phyloP scores from a whole-genome alignment of 2,329 filamentous ascomycete species.

The Orbilia brochopaga region DNA sequence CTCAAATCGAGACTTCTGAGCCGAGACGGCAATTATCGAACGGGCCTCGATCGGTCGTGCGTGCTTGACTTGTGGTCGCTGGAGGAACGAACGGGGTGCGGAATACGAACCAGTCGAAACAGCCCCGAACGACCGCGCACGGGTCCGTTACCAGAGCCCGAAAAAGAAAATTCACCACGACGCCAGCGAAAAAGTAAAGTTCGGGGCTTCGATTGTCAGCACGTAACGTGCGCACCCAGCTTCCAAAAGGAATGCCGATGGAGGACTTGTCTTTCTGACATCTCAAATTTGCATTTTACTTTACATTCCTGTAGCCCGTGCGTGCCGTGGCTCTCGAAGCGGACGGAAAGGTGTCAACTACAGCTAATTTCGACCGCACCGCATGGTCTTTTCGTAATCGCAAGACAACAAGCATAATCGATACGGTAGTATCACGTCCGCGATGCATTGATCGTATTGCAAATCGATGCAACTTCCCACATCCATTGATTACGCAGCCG shows the following conservation, averaged over 20 bases:
- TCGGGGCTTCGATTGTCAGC: not conserved
- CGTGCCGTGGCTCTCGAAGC: not conserved
- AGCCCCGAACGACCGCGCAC: slow-evolving; percentile 8
- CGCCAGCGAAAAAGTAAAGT: not conserved
- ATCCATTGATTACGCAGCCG: too few relatives aligned
- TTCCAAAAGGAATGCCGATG: slow-evolving; percentile 4
- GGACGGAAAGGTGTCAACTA: not conserved
- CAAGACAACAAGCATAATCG: too few relatives aligned
- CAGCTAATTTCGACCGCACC: too few relatives aligned
- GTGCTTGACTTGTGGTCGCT: not conserved
- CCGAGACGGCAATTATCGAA: slow-evolving; percentile 5
- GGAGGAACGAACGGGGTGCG: slow-evolving; percentile 4
- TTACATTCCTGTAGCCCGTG: slow-evolving; percentile 7
- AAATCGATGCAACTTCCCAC: too few relatives aligned
- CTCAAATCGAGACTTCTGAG: slow-evolving; percentile 5
- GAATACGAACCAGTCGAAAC: slow-evolving; percentile 7
- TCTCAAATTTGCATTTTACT: too few relatives aligned
- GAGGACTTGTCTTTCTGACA: slow-evolving; percentile 1
- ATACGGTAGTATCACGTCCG: too few relatives aligned
- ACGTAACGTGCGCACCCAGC: slow-evolving; percentile 4
- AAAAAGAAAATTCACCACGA: slow-evolving; percentile 5
- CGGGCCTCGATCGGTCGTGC: not conserved
- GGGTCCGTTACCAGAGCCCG: not conserved
- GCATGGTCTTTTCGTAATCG: too few relatives aligned
- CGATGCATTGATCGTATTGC: too few relatives aligned